Evolutionary conservation across 371 early-diverging fungal genomes (phyloP).

Genomic region (Coemansia sp.): DNA sequence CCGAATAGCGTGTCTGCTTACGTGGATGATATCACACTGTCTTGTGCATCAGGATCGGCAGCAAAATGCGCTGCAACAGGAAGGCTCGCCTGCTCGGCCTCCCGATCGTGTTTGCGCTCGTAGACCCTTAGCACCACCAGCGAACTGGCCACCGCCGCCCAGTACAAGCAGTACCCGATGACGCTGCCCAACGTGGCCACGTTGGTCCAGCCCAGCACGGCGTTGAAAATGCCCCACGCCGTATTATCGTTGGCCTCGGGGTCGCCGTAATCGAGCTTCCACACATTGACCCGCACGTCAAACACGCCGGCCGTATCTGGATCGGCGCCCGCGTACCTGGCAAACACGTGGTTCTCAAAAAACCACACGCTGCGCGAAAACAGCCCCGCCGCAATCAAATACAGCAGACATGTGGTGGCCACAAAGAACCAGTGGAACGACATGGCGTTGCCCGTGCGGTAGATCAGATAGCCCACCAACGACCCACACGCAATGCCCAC

Average conservation of each 20-base stretch:
- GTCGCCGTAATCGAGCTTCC: conserved; percentile 58
- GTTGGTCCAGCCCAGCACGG: conserved; percentile 77
- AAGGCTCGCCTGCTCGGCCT: too few relatives aligned
- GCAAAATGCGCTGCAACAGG: background rate
- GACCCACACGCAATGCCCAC: conserved; percentile 65
- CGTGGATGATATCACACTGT: too few relatives aligned
- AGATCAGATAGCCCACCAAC: conserved; percentile 67
- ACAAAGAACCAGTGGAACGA: conserved; percentile 73
- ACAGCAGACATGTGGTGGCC: conserved; percentile 66
- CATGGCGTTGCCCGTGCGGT: conserved; percentile 65
- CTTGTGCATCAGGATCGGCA: too few relatives aligned
- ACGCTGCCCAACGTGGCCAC: conserved; percentile 71
- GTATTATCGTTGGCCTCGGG: conserved; percentile 54
- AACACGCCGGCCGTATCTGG: conserved; percentile 43
- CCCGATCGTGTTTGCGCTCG: conserved; percentile 28
- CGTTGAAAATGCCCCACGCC: conserved; percentile 72
- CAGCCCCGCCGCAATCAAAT: conserved; percentile 79
- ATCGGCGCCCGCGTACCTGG: conserved; percentile 44
- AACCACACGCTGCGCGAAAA: conserved; percentile 59
- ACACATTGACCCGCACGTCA: conserved; percentile 56
- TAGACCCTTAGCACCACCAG: conserved; percentile 56
- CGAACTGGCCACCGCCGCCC: conserved; percentile 58
- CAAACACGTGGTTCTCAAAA: conserved; percentile 59
- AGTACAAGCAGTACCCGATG: conserved; percentile 71
- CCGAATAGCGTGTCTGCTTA: too few relatives aligned